Evolutionary conservation across 768 basidiomycete species (phyloP).

Genomic region (Termitomyces titanicus): DNA sequence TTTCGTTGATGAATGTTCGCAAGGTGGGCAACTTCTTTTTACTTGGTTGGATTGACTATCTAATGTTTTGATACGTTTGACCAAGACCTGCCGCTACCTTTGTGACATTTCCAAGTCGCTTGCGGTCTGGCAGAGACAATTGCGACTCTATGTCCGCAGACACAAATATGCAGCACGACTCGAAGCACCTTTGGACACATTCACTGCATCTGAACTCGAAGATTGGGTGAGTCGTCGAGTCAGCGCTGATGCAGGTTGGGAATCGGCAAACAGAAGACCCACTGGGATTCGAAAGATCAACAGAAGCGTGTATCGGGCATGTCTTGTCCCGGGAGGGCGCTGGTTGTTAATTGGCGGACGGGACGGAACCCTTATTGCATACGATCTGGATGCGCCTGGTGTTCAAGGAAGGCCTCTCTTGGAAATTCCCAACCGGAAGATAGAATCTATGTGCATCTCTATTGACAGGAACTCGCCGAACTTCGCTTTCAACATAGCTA

Average conservation of each 20-base stretch:
- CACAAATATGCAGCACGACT: constrained; percentile 1
- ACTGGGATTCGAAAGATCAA: constrained; percentile 2
- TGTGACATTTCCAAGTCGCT: constrained; percentile 2
- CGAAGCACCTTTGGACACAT: constrained; percentile 2
- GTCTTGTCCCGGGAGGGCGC: constrained; percentile 6
- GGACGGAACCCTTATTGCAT: not conserved
- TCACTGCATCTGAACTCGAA: constrained; percentile 4
- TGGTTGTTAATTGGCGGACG: constrained; percentile 5
- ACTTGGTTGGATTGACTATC: not conserved
- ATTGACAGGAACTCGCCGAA: constrained; percentile 2
- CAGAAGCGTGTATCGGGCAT: not conserved
- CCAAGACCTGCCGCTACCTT: constrained; percentile 5
- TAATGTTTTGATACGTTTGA: not conserved
- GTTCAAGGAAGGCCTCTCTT: constrained; percentile 1
- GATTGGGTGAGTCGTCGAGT: constrained; percentile 7
- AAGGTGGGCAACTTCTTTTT: not conserved
- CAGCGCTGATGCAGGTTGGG: constrained; percentile 9
- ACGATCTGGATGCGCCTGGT: constrained; percentile 5
- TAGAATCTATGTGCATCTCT: constrained; percentile 2
- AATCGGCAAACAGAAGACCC: constrained; percentile 1
- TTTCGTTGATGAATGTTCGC: constrained; percentile 5
- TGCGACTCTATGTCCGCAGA: not conserved
- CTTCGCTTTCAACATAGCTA: constrained; percentile 5
- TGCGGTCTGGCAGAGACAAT: constrained; percentile 5
- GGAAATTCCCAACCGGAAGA: not conserved